phyloP scores from a whole-genome alignment of 495 filamentous ascomycete species.

The Tuber umbilicatum region DNA sequence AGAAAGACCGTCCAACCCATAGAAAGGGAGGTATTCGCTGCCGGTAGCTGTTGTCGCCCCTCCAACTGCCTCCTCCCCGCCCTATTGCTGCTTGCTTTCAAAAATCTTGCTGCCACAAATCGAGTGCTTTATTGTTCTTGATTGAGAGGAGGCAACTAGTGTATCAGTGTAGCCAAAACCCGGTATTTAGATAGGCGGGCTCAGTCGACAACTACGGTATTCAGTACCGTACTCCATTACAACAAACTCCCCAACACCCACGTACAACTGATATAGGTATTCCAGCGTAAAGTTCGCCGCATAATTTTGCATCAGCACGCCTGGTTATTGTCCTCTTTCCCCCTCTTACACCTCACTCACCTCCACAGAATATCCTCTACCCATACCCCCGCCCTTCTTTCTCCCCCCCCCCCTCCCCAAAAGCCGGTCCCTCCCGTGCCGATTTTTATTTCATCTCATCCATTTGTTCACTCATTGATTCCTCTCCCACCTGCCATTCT shows the following conservation, averaged over 20 bases:
- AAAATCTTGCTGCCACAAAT: slow-evolving; percentile 13
- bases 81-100: slow-evolving; percentile 4
- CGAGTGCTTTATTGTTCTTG: slow-evolving; percentile 35
- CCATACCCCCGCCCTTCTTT: slow-evolving; percentile 17
- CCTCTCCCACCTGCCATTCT: neutral
- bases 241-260: slow-evolving; percentile 14
- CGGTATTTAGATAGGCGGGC: neutral
- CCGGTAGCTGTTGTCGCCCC: slow-evolving; percentile 10
- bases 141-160: slow-evolving; percentile 21
- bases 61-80: neutral
- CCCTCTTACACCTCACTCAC: slow-evolving; percentile 12
- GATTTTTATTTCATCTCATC: neutral
- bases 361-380: slow-evolving; percentile 26
- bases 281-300: slow-evolving; percentile 10
- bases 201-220: neutral
- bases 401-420: neutral
- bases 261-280: slow-evolving; percentile 1
- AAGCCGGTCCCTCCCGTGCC: slow-evolving; percentile 1
- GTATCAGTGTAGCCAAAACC: slow-evolving; percentile 5
- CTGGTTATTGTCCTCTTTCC: slow-evolving; percentile 14
- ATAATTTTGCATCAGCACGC: slow-evolving; percentile 10
- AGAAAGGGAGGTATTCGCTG: slow-evolving; percentile 22
- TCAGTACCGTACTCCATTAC: neutral
- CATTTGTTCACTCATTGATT: slow-evolving; percentile 15
- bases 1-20: slow-evolving; percentile 31